Evolutionary conservation across 1,284 basidiomycete genomes (phyloP).

Genomic region (Gyrodon tennesseensis): DNA sequence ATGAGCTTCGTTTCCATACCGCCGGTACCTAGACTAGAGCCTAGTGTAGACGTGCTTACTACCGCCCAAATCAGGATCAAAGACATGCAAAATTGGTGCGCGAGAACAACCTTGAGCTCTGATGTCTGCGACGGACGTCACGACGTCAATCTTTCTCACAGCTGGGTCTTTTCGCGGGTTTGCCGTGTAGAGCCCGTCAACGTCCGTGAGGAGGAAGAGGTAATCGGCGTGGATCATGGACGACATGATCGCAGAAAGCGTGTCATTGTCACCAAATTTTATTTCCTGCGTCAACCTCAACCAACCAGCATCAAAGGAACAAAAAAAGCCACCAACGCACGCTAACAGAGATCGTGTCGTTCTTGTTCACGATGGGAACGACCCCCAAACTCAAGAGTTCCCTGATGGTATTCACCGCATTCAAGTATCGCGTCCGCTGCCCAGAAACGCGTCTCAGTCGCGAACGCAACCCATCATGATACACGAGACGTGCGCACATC

Average conservation of each 20-base stretch:
- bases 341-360: slow-evolving; percentile 94
- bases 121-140: slow-evolving; percentile 81
- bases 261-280: slow-evolving; percentile 99
- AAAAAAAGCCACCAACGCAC: slow-evolving; percentile 55
- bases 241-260: slow-evolving; percentile 94
- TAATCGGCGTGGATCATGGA: slow-evolving; percentile 98
- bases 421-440: slow-evolving; percentile 88
- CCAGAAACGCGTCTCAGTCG: slow-evolving; percentile 14
- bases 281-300: slow-evolving; percentile 70
- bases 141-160: slow-evolving; percentile 79
- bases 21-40: slow-evolving; percentile 92
- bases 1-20: slow-evolving; percentile 99
- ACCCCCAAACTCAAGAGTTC: slow-evolving; percentile 89
- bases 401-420: slow-evolving; percentile 91
- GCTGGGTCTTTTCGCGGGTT: slow-evolving; percentile 90
- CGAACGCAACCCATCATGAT: not conserved
- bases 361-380: slow-evolving; percentile 95
- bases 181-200: slow-evolving; percentile 94
- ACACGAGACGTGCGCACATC: slow-evolving; percentile 65
- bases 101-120: slow-evolving; percentile 68
- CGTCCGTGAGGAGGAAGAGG: slow-evolving; percentile 95
- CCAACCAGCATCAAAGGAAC: not conserved
- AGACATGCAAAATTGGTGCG: not conserved
- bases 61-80: slow-evolving; percentile 10
- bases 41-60: slow-evolving; percentile 92